A percentile compares a stretch with the other conserved stretches of the same genome.
These are phyloP conservation scores for Brettanomyces nanus DNA, from an alignment of 805 yeast genomes.

Conservation along the genomic window DNA sequence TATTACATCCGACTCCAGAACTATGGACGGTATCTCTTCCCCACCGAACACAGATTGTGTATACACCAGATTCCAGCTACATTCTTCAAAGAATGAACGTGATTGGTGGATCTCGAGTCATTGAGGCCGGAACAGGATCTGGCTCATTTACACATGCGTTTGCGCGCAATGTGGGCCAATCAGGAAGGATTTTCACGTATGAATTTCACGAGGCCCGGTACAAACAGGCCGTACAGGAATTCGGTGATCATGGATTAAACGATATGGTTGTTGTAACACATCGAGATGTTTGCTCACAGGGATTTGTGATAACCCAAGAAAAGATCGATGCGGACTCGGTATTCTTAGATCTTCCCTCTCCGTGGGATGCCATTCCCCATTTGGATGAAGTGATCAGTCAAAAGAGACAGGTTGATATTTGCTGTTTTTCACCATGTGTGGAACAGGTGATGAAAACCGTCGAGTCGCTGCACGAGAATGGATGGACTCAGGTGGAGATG, in stretches of 20 bases:
- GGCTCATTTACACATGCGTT: constrained; percentile 93
- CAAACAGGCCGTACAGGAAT: constrained; percentile 70
- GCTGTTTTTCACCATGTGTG: constrained; percentile 97
- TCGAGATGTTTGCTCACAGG: constrained; percentile 86
- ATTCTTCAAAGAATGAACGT: constrained; percentile 77
- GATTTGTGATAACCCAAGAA: constrained; percentile 50
- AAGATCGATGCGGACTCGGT: constrained; percentile 60
- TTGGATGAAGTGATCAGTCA: constrained; percentile 49
- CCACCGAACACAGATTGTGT: constrained; percentile 95
- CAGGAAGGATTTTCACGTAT: constrained; percentile 68
- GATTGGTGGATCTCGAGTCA: constrained; percentile 65
- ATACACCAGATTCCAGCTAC: constrained; percentile 90
- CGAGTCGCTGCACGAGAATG: constrained; percentile 59
- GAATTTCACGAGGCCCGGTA: constrained; percentile 88
- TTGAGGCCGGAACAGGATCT: constrained; percentile 98
- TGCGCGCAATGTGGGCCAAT: constrained; percentile 60
- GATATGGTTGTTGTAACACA: constrained; percentile 59
- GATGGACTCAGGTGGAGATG: constrained; percentile 86
- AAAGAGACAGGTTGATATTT: constrained; percentile 53
- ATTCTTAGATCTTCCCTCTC: constrained; percentile 90
- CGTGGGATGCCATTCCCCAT: constrained; percentile 91
- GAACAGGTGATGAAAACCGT: constrained; percentile 92
- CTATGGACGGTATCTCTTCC: constrained; percentile 94
- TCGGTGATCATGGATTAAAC: constrained; percentile 59
- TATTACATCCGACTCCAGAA: constrained; percentile 89